Evolutionary conservation across 148 eudicot genomes (phyloP), one percentile per base, ranked within the genome.

Genomic region (Cornus kousa): DNA sequence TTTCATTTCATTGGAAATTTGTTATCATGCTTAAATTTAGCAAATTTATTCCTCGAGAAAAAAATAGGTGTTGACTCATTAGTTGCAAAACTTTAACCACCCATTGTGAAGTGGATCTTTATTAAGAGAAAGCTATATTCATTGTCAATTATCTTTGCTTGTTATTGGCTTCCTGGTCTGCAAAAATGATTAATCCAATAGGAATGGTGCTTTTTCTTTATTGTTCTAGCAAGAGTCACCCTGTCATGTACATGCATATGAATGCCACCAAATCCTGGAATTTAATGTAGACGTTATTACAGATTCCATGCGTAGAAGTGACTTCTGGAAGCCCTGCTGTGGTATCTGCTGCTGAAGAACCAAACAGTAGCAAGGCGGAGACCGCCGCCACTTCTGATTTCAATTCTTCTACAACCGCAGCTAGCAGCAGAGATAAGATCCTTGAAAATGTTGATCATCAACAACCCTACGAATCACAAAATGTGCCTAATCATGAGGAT

Each of bases 351-450:
- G 69, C 79, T 31, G 81, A 69, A 67, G 86, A 81, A 74, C 22
- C 88, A 76, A 74, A 87, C 81, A 76, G 89, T 64, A 88, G 91
- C 86, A 84, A 85, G 78, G 84, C 85, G 72, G 95, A 89, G 68
- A 79, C 80, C 5, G 86, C 83, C 79, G 87, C 86, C 57, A 83
- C 89, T 75, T 88, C 87, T 53, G 84, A 90, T 74, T 90, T 92
- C 82, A 75, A 89, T 70, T 85, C 91, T 7, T 57, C 84, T 13
- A 59, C 82, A 43, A 67, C 82, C 23, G 62, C 32, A 67, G 32
- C 80, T 39, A 77, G 35, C 48, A 70, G 67, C 64, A 80, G 68
- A 62, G 85, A 82, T n/a, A 71, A 83, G 75, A 70, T 68, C 60
- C 79, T 68, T 40, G 71, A 78, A 67, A 74, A 19, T 43, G 70